Conservation (phyloP, 192 early-diverging fungal genomes). For the Chytriomyces sp. region DNA sequence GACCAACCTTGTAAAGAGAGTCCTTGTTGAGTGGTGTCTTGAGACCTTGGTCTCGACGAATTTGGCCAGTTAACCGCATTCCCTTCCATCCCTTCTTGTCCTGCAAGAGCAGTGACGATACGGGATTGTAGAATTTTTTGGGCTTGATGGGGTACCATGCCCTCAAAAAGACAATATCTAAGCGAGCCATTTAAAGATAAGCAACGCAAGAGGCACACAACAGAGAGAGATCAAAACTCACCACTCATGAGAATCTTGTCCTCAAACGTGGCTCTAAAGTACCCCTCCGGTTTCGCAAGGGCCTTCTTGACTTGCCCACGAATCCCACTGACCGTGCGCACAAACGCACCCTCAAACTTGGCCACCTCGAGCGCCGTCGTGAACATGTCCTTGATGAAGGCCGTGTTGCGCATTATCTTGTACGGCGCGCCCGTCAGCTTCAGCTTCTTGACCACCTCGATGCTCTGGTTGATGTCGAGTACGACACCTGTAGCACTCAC, state of each 20-base stretch:
- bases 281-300: constrained; percentile 77
- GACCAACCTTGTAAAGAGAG: constrained; percentile 80
- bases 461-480: constrained; percentile 88
- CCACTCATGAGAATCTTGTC: constrained; percentile 94
- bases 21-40: constrained; percentile 74
- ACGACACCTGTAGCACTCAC: constrained; percentile 96
- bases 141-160: constrained; percentile 97
- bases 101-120: constrained; percentile 83
- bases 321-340: constrained; percentile 96
- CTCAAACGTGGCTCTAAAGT: constrained; percentile 97
- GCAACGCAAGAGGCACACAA: neutral
- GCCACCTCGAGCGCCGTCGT: constrained; percentile 93
- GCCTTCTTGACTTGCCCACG: constrained; percentile 97
- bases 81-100: constrained; percentile 81
- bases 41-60: constrained; percentile 70
- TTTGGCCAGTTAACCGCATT: constrained; percentile 85
- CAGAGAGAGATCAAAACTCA: constrained; percentile 32
- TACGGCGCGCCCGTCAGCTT: constrained; percentile 94
- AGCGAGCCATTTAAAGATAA: too few relatives aligned
- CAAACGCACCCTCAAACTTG: constrained; percentile 95
- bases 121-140: constrained; percentile 96
- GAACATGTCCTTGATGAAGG: constrained; percentile 99
- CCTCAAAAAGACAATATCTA: constrained; percentile 95
- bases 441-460: constrained; percentile 98
- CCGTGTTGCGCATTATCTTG: constrained; percentile 97